phyloP scores from a whole-genome alignment of 345 rosid species.

The Gossypium ekmanianum region DNA sequence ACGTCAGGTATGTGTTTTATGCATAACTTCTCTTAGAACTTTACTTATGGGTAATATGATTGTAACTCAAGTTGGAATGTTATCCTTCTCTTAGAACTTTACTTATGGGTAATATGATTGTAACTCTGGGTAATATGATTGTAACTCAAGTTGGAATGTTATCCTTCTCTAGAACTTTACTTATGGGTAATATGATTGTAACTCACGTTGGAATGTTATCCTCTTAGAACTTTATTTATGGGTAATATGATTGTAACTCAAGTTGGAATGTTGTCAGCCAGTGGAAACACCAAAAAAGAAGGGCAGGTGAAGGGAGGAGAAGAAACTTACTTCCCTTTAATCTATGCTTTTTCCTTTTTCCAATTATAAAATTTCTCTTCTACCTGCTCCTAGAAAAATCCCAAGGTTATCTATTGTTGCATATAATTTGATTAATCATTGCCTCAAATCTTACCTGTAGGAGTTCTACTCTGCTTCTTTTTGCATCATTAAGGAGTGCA shows the following conservation, averaged over 20 bases:
- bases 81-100: no score
- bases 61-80: neutral
- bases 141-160: neutral
- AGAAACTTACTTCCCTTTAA: neutral
- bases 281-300: neutral
- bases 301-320: neutral
- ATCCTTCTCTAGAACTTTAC: neutral
- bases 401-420: neutral
- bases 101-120: neutral
- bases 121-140: neutral
- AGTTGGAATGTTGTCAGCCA: neutral
- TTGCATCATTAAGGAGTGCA: neutral
- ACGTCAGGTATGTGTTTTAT: slow-evolving; percentile 53
- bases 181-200: neutral
- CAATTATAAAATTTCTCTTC: neutral
- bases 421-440: neutral
- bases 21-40: neutral
- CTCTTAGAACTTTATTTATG: no score
- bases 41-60: neutral
- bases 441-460: neutral
- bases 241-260: neutral
- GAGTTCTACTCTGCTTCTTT: neutral
- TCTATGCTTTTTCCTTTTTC: neutral
- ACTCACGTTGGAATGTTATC: neutral
- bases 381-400: neutral